These are phyloP conservation scores for Uromyces viciae-fabae DNA, from an alignment of 1,284 basidiomycete species.

Conservation along the genomic window DNA sequence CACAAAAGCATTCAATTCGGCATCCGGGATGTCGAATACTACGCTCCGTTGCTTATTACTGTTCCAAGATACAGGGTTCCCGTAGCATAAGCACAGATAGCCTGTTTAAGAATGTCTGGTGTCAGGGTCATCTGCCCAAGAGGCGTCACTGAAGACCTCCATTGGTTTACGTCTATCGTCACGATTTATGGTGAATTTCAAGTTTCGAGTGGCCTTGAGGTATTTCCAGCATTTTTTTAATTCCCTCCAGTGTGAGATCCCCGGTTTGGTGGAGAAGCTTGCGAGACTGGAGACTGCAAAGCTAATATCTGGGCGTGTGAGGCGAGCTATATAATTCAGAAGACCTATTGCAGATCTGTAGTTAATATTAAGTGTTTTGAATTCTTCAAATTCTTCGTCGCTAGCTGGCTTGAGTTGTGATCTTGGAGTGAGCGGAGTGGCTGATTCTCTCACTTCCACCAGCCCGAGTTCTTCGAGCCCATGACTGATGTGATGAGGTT, in stretches of 20 bases:
- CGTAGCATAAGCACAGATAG: neutral
- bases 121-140: neutral
- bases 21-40: neutral
- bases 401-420: neutral
- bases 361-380: neutral
- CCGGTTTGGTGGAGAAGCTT: neutral
- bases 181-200: neutral
- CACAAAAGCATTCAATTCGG: neutral
- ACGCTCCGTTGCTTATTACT: neutral
- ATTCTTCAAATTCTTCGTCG: conserved; percentile 5
- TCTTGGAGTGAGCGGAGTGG: neutral
- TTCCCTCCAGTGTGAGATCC: neutral
- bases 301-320: neutral
- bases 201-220: neutral
- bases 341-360: neutral
- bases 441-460: neutral
- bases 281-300: neutral
- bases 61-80: conserved; percentile 1
- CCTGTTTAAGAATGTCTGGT: neutral
- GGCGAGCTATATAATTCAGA: neutral
- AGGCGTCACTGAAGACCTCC: conserved; percentile 13
- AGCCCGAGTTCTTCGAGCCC: neutral
- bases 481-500: neutral
- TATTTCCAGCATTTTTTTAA: neutral
- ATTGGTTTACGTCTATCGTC: no score